phyloP scores from a whole-genome alignment of 805 yeast species.

The Lachancea thermotolerans region DNA sequence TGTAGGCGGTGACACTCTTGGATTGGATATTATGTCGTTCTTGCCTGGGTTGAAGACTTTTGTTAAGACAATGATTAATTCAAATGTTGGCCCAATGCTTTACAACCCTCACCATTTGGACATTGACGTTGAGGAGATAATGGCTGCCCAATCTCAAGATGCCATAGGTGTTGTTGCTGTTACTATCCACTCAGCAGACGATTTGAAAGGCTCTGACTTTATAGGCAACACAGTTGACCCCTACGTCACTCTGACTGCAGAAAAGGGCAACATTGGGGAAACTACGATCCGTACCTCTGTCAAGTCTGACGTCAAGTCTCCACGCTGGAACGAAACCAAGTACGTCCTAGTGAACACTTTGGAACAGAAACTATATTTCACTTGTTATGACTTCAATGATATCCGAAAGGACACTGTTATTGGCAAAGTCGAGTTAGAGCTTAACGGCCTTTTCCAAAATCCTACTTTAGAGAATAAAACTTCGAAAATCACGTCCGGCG shows the following conservation, averaged over 20 bases:
- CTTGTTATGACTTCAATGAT: constrained; percentile 49
- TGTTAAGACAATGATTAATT: constrained; percentile 62
- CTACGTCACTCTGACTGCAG: constrained; percentile 43
- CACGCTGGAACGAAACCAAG: constrained; percentile 62
- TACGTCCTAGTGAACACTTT: constrained; percentile 51
- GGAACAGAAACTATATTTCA: constrained; percentile 50
- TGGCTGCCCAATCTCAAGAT: constrained; percentile 57
- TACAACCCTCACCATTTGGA: constrained; percentile 80
- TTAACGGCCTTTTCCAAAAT: constrained; percentile 54
- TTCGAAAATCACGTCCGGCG: constrained; percentile 32
- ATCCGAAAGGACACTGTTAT: constrained; percentile 48
- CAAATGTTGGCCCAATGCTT: constrained; percentile 67
- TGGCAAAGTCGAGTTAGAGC: constrained; percentile 47
- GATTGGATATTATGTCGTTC: constrained; percentile 76
- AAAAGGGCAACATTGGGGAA: constrained; percentile 37
- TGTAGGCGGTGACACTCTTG: constrained; percentile 84
- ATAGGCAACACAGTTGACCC: constrained; percentile 48
- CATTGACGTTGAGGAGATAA: constrained; percentile 63
- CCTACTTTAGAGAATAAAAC: constrained; percentile 24
- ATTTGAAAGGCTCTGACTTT: constrained; percentile 37
- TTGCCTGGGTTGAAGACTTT: constrained; percentile 73
- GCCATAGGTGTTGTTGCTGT: constrained; percentile 66
- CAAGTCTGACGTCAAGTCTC: constrained; percentile 49
- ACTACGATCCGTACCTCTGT: constrained; percentile 43
- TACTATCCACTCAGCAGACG: constrained; percentile 48